Base-by-base conservation (phyloP, 1,139 yeast species). In the Diutina scorzettiae region DNA sequence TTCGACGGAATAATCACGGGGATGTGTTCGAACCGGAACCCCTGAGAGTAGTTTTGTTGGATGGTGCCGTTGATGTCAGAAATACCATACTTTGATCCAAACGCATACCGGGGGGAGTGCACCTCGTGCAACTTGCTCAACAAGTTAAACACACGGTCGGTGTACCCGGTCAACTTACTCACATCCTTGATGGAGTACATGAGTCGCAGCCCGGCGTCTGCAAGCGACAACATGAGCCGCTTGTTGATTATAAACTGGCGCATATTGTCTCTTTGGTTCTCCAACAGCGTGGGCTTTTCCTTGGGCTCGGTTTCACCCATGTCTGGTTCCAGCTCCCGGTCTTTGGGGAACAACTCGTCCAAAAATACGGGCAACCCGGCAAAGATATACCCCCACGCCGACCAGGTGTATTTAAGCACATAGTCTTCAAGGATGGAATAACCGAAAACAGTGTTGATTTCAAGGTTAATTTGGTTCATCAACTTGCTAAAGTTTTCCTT, bases 201-300 rank as follows among this genome's bases (percentile, higher is more conserved):
- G 64, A 89, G 72, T 49, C 96, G 71, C n/a, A 95, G 84, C 5
- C 96, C 96, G 0, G 97, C 96, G 63, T 89, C 97, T 1, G 96
- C 96, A 56, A 89, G 71, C 5, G 93, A 81, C 51, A 89, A 71
- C 84, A 89, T 80, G 50, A 89, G 71, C 53, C 96, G 72, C 63
- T 89, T 89, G 64, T 87, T 89, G 45, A 87, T 87, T 51, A 87
- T 82, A 52, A 87, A 89, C 52, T 84, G 89, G 52, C 86, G 80
- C 87, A 89, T 86, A 53, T 78, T 80, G 46, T 71, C 70, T 7
- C 39, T 28, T 42, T 71, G 62, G 50, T 64, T 71, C 43, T 58
- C 57, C 19, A 65, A 69, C 25, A 33, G 39, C 4, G 42, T 33
- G 8, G 45, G 46, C 44, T 42, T 48, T 47, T 47, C 51, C 4